Percentiles rank a stretch among this genome's conserved stretches.
phyloP scores from a whole-genome alignment of 139 green algal genomes.

The Volvox reticuliferus region DNA sequence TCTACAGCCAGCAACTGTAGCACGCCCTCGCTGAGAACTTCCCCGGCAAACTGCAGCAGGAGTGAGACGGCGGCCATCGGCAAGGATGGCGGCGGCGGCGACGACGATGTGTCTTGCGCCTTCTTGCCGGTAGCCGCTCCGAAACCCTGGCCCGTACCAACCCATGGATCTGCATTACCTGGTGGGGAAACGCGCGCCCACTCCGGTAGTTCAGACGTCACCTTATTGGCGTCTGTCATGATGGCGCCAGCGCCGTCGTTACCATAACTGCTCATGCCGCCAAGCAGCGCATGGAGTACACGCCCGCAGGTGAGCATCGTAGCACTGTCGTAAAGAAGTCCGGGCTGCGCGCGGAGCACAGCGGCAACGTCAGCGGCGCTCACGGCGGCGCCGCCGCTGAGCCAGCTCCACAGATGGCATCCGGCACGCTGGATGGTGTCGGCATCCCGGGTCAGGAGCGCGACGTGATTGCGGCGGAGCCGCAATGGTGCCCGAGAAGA shows the following conservation, averaged over 20 bases:
- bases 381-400: neutral
- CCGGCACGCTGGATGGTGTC: neutral
- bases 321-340: neutral
- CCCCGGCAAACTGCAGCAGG: neutral
- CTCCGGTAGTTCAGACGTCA: neutral
- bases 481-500: neutral
- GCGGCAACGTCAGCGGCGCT: conserved; percentile 23
- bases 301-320: neutral
- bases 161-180: neutral
- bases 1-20: conserved; percentile 4
- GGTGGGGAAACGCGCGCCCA: neutral
- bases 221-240: neutral
- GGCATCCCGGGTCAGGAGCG: neutral
- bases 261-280: neutral
- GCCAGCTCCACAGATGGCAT: conserved; percentile 12
- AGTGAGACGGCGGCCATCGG: neutral
- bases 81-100: neutral
- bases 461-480: neutral
- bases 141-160: neutral
- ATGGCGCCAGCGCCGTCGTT: neutral
- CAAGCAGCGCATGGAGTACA: neutral
- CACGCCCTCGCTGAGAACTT: neutral
- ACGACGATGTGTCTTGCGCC: neutral
- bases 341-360: conserved; percentile 10
- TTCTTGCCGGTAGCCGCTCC: neutral